A percentile compares a stretch with the other conserved stretches of the same genome.
Conservation (phyloP, 1,284 basidiomycete genomes). For the Ceratorhiza oryzae-sativae region DNA sequence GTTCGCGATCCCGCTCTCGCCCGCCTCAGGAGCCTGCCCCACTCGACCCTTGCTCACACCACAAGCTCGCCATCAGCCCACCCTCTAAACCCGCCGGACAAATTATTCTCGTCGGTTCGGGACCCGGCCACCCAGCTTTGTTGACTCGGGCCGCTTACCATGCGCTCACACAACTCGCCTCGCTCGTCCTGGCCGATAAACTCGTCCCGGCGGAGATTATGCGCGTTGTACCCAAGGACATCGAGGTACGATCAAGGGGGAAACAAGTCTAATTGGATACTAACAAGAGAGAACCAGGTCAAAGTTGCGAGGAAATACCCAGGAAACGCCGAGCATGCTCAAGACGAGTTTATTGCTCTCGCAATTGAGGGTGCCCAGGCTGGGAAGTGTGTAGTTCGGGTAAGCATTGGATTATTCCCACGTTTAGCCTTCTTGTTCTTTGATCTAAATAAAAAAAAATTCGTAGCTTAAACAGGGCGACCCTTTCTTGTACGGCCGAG, state of each 20-base stretch:
- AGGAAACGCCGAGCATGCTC: constrained; percentile 94
- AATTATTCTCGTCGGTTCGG: constrained; percentile 91
- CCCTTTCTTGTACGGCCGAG: constrained; percentile 92
- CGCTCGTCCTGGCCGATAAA: constrained; percentile 93
- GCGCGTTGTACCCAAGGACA: constrained; percentile 78
- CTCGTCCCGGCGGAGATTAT: constrained; percentile 93
- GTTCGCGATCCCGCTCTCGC: constrained; percentile 42
- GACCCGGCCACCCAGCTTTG: constrained; percentile 92
- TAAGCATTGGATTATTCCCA: too few relatives aligned
- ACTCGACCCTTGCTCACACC: constrained; percentile 46
- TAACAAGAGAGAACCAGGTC: constrained; percentile 43
- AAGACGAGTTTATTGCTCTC: constrained; percentile 91
- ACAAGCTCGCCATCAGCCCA: constrained; percentile 37
- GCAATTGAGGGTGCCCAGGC: constrained; percentile 81
- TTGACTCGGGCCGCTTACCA: constrained; percentile 87
- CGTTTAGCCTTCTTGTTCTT: too few relatives aligned
- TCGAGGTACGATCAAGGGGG: constrained; percentile 73
- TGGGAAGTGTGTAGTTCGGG: constrained; percentile 87
- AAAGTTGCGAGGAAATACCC: constrained; percentile 94
- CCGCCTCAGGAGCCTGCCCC: constrained; percentile 22
- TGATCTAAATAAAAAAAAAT: too few relatives aligned
- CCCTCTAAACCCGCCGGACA: constrained; percentile 56
- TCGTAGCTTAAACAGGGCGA: constrained; percentile 92
- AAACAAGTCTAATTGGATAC: constrained; percentile 42
- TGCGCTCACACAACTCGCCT: constrained; percentile 79